phyloP scores from a whole-genome alignment of 169 alveolate genomes.

The Plasmodium sp. region DNA sequence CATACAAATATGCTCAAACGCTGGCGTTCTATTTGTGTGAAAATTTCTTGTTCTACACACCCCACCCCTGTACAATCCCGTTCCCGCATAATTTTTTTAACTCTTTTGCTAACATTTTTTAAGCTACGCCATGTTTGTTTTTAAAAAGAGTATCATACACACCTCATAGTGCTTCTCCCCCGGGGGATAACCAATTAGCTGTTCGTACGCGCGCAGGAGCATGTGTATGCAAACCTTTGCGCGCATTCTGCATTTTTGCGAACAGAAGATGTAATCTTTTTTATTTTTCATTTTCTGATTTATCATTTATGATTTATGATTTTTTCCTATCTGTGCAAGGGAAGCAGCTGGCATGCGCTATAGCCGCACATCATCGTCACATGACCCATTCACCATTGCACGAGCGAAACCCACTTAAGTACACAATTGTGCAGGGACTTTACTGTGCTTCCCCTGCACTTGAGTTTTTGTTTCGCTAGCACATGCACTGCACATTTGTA shows the following conservation, averaged over 20 bases:
- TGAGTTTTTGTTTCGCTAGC: background rate
- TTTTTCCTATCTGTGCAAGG: background rate
- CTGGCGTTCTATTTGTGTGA: background rate
- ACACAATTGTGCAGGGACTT: background rate
- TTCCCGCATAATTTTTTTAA: background rate
- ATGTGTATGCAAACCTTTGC: background rate
- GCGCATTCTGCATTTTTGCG: background rate
- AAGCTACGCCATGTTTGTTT: background rate
- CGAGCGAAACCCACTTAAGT: background rate
- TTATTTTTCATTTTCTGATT: background rate
- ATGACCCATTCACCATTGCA: background rate
- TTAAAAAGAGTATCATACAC: background rate
- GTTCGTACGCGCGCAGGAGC: background rate
- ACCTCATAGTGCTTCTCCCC: background rate
- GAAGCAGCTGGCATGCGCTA: background rate
- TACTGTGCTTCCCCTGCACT: background rate
- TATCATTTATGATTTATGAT: background rate
- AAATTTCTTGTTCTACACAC: background rate
- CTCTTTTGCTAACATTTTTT: background rate
- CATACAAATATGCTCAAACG: background rate
- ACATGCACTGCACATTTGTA: background rate
- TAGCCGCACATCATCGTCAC: background rate
- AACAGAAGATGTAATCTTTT: background rate
- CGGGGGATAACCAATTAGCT: background rate
- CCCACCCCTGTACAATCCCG: background rate